Evolutionary conservation across 2,329 filamentous ascomycete species (phyloP), one percentile per base, ranked within the genome.

Genomic region (Apiospora malaysiana): DNA sequence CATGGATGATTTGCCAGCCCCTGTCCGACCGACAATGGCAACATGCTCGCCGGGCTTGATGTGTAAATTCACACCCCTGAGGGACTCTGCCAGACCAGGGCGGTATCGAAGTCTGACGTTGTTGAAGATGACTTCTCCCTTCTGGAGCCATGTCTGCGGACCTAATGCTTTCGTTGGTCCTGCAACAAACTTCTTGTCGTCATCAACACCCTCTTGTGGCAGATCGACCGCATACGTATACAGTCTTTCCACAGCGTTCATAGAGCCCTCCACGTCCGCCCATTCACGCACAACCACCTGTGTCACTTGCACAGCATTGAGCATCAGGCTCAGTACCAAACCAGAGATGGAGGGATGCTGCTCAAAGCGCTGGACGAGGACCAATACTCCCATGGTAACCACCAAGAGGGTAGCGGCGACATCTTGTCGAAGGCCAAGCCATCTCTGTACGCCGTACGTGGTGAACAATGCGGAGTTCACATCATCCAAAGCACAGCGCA

Each of bases 391-490:
- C 9, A 87, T 88, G 0, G 87, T 87, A 75, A 92, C 88, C 68
- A 92, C 87, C 7, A 93, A 82, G 5, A 89, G 74, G 42, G 87
- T 88, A 23, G 89, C 89, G 46, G 92, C 87, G 1, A 86, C 80
- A 75, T 93, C 90, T 1, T 92, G 83, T 46, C 91, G 87, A 1
- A 90, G 82, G 69, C 86, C 87, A 4, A 93, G 83, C 91, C 91
- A 93, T 66, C 90, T 85, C 79, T 92, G 90, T 72, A 91, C 91
- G 2, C 89, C 86, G 76, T 91, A 91, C 0, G 90, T 92, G 16
- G 92, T 82, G 78, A 90, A 92, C 79, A 91, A 92, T 0, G 90
- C 90, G 14, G 87, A 87, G 77, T 93, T 87, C 89, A 92, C 92
- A 71, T 87, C 82, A 76, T 93, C 89, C 69, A 92, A 86, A 0